Percentiles rank a stretch among this genome's conserved stretches.
Evolutionary conservation across 2,329 filamentous ascomycete genomes (phyloP).

Genomic region (Boeremia lycopersici): DNA sequence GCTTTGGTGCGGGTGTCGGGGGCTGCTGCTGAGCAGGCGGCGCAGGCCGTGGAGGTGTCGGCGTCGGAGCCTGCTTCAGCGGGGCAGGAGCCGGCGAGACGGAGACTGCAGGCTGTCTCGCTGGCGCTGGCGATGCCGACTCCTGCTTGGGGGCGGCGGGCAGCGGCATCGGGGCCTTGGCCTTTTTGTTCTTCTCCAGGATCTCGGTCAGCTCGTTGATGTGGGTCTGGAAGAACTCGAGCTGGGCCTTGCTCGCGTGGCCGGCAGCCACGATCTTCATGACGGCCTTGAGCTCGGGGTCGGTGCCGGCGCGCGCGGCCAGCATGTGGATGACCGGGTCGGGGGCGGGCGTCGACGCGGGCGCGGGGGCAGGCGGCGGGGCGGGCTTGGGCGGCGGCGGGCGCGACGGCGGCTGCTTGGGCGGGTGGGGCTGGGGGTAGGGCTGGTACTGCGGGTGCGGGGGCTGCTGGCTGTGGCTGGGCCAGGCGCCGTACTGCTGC

Average conservation of each 20-base stretch:
- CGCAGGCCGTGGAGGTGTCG: slow-evolving; percentile 13
- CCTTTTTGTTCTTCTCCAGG: slow-evolving; percentile 50
- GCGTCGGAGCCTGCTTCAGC: slow-evolving; percentile 2
- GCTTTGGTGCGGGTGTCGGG: slow-evolving; percentile 23
- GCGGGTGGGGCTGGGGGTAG: slow-evolving; percentile 13
- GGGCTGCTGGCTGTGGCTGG: slow-evolving; percentile 40
- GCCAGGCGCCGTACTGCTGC: slow-evolving; percentile 41
- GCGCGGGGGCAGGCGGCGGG: slow-evolving; percentile 24
- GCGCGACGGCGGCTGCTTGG: slow-evolving; percentile 29
- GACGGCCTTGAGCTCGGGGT: slow-evolving; percentile 73
- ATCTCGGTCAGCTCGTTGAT: slow-evolving; percentile 76
- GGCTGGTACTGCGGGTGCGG: slow-evolving; percentile 29
- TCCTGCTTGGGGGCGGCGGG: slow-evolving; percentile 22
- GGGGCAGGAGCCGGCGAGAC: slow-evolving; percentile 22
- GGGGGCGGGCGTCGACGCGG: slow-evolving; percentile 49
- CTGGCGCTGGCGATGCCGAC: slow-evolving; percentile 19
- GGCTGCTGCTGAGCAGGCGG: slow-evolving; percentile 11
- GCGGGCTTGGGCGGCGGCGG: slow-evolving; percentile 40
- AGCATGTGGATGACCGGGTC: slow-evolving; percentile 83
- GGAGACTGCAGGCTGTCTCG: slow-evolving; percentile 18
- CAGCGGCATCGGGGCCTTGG: slow-evolving; percentile 19
- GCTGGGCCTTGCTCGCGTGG: slow-evolving; percentile 71
- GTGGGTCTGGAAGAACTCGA: slow-evolving; percentile 77
- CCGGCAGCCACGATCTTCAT: slow-evolving; percentile 85
- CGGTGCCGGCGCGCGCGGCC: slow-evolving; percentile 74